Conservation (phyloP, 2,329 filamentous ascomycete species). For the Penicillium sp. region DNA sequence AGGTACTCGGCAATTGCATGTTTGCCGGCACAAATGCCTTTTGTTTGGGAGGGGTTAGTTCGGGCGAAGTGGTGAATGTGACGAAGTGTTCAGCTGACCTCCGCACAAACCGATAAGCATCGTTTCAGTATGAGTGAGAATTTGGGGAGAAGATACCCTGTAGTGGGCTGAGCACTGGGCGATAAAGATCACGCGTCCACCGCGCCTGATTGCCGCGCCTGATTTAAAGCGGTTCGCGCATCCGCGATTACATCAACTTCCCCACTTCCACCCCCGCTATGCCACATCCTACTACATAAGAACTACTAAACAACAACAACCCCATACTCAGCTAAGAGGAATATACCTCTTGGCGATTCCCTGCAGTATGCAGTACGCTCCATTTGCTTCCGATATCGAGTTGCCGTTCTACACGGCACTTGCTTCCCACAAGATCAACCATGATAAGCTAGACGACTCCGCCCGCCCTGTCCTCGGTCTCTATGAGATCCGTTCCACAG, state of each 20-base stretch:
- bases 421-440: constrained; percentile 91
- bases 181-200: constrained; percentile 11
- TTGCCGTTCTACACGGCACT: constrained; percentile 92
- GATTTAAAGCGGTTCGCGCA: constrained; percentile 10
- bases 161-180: too few species aligned
- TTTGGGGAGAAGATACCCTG: too few species aligned
- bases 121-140: too few species aligned
- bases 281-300: not conserved
- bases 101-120: constrained; percentile 60
- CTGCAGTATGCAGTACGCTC: constrained; percentile 71
- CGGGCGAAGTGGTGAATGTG: not conserved
- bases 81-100: constrained; percentile 39
- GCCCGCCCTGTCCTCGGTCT: constrained; percentile 83
- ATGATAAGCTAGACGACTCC: constrained; percentile 95
- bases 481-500: constrained; percentile 79
- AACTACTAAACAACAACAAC: not conserved
- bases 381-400: constrained; percentile 93
- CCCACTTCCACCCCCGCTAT: constrained; percentile 2
- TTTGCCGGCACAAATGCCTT: constrained; percentile 93
- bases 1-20: constrained; percentile 87
- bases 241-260: constrained; percentile 23
- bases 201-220: constrained; percentile 1
- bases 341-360: not conserved
- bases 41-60: constrained; percentile 22
- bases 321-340: not conserved